Base-by-base conservation (phyloP, 192 early-diverging fungal species). In the Coemansia sp. region DNA sequence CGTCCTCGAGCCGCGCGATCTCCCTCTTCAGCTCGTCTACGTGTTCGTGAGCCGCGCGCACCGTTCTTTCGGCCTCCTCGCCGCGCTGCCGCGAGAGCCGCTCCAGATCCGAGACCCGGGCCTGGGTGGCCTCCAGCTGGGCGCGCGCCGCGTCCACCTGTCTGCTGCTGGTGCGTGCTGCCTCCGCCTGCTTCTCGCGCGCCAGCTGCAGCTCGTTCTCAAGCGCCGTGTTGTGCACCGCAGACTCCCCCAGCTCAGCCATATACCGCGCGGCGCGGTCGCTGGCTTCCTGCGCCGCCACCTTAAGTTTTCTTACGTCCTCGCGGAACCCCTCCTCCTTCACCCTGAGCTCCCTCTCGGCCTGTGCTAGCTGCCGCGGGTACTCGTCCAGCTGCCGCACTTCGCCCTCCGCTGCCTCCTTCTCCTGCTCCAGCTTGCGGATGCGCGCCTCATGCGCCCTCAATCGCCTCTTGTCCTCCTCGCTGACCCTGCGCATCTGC, bases 181-280 rank as follows among this genome's bases (percentile, higher is more conserved):
- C 31, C 16, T 54, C 60, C 8, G 63, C 60, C 39, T 63, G 65
- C n/a, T 63, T 63, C 63, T 74, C 74, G 6, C 57, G 60, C 2
- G 66, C 71, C 39, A 66, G 50, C 59, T 74, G 71, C 48, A 82
- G 71, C 68, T 82, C 79, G 39, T 63, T 66, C 66, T 82, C 79
- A 16, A 82, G 68, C 29, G 74, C 71, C 13, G 79, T 82, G 24
- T 56, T 61, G 42, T 82, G 79, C 6, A 82, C 79, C 0, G 70
- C 70, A 21, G 79, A 71, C 42, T 82, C 79, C 42, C 71, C 74
- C 39, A 82, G 74, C 65, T 82, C 73, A 29, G 63, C 68, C 74
- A 77, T 77, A 46, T 82, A 82, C 10, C 79, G 37, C 8, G 65
- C 56, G 0, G 79, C 74, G 14, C 54, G 11, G 45, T 82, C 79